phyloP scores from a whole-genome alignment of 2,329 filamentous ascomycete species.

The Stromatinia cepivora region DNA sequence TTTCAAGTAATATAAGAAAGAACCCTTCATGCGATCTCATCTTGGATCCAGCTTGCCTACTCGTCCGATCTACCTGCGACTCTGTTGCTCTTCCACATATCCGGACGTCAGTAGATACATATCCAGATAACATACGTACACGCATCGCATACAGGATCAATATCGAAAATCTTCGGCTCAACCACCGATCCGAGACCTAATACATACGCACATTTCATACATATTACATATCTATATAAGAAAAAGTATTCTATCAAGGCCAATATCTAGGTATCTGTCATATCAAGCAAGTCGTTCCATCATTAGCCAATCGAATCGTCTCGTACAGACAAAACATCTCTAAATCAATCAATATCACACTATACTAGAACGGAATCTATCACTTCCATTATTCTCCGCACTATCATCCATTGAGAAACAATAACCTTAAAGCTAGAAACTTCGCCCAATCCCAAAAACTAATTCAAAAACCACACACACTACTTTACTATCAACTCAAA shows the following conservation, averaged over 20 bases:
- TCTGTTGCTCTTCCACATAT: constrained; percentile 1
- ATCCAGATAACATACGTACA: neutral
- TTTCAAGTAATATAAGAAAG: neutral
- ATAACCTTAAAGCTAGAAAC: constrained; percentile 1
- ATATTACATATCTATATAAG: neutral
- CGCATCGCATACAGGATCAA: neutral
- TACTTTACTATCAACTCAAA: neutral
- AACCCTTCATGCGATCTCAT: constrained; percentile 3
- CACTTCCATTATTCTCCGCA: neutral
- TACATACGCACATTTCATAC: neutral
- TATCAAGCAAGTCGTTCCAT: neutral
- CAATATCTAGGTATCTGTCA: neutral
- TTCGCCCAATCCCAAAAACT: neutral
- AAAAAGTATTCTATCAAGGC: neutral
- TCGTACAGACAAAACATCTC: too few relatives aligned
- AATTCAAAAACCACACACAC: neutral
- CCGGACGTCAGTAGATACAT: constrained; percentile 2
- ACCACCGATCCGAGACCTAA: neutral
- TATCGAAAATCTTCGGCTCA: neutral
- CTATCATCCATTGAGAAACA: neutral
- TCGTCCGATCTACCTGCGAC: constrained; percentile 11
- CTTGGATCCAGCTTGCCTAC: neutral
- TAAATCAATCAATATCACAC: constrained; percentile 8
- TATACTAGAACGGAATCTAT: constrained; percentile 8
- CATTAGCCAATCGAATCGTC: neutral